phyloP scores from a whole-genome alignment of 176 grass and related monocot genomes.

The Eremochloa ophiuroides region DNA sequence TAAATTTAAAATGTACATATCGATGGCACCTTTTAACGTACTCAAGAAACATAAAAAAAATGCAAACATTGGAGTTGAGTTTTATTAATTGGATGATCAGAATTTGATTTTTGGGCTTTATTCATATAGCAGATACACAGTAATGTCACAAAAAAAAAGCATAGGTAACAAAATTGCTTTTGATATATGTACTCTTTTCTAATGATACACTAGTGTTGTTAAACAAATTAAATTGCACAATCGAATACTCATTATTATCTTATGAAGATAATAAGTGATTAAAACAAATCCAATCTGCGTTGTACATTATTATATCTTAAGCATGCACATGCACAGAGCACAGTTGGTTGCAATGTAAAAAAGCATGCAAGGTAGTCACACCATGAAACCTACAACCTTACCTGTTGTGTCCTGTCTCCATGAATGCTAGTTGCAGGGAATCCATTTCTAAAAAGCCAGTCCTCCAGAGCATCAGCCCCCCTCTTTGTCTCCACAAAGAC shows the following conservation, averaged over 20 bases:
- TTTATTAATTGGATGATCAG: not conserved
- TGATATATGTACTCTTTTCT: not conserved
- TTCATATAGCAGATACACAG: not conserved
- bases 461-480: constrained; percentile 25
- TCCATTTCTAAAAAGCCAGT: constrained; percentile 11
- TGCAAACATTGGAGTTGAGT: not conserved
- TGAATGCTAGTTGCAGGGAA: constrained; percentile 26
- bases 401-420: constrained; percentile 16
- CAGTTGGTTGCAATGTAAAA: not conserved
- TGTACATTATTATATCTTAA: not conserved
- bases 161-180: not conserved
- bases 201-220: not conserved
- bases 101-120: not conserved
- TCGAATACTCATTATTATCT: not conserved
- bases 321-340: too few species aligned
- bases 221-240: not conserved
- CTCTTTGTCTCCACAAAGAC: constrained; percentile 28
- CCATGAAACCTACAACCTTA: not conserved
- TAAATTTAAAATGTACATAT: not conserved
- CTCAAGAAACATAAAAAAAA: not conserved
- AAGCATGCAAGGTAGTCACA: not conserved
- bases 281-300: not conserved
- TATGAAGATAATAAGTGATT: not conserved
- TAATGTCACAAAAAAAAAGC: not conserved
- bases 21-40: not conserved